Evolutionary conservation across 768 basidiomycete genomes (phyloP).

Genomic region (Gymnopilus dilepis): DNA sequence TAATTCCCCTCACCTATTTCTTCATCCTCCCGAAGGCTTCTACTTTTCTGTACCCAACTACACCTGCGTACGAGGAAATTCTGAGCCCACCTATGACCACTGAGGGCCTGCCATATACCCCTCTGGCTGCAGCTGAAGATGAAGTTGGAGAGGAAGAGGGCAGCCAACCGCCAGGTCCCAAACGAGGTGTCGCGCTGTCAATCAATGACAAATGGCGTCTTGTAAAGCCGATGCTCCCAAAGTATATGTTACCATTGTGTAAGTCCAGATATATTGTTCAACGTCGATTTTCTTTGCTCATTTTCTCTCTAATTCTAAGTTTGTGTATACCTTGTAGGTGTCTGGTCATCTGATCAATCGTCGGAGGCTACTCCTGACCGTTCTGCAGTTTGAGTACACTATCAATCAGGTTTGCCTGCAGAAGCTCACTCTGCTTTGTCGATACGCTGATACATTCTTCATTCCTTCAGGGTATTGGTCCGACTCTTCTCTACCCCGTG

Average conservation of each 20-base stretch:
- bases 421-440: neutral
- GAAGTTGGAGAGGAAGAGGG: conserved; percentile 49
- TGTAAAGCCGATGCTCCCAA: conserved; percentile 75
- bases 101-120: conserved; percentile 46
- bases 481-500: conserved; percentile 88
- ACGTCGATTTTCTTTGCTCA: neutral
- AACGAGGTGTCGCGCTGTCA: conserved; percentile 58
- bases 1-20: conserved; percentile 79
- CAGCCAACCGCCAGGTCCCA: conserved; percentile 38
- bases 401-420: conserved; percentile 72
- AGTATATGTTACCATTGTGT: conserved; percentile 96
- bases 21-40: conserved; percentile 73
- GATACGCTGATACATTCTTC: neutral
- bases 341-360: neutral
- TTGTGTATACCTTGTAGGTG: conserved; percentile 51
- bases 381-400: conserved; percentile 82
- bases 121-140: conserved; percentile 47
- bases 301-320: conserved; percentile 28
- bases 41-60: conserved; percentile 50
- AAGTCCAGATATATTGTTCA: conserved; percentile 36
- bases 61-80: conserved; percentile 44
- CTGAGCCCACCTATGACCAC: conserved; percentile 34
- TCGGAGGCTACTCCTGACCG: neutral
- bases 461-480: conserved; percentile 75
- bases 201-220: conserved; percentile 79